Evolutionary conservation across 2,329 filamentous ascomycete species (phyloP).

Genomic region (Calonectria montana): DNA sequence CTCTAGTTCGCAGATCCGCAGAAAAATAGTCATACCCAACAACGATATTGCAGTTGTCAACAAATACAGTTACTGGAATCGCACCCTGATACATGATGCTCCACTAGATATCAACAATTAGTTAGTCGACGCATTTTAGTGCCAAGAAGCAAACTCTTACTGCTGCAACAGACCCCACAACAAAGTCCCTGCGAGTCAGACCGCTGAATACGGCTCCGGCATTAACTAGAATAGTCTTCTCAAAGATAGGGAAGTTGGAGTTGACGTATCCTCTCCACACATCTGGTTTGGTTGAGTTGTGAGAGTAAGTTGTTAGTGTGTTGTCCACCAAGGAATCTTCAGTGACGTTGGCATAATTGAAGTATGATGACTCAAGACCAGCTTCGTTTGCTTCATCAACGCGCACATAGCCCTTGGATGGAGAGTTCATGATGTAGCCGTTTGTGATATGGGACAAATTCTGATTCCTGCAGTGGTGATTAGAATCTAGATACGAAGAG

Average conservation of each 20-base stretch:
- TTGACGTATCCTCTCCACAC: constrained; percentile 51
- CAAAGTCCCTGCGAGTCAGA: constrained; percentile 35
- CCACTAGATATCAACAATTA: constrained; percentile 43
- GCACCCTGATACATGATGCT: constrained; percentile 49
- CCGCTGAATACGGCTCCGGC: constrained; percentile 41
- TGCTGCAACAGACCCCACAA: constrained; percentile 34
- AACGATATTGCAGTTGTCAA: constrained; percentile 46
- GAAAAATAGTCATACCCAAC: constrained; percentile 53
- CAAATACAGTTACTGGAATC: constrained; percentile 50
- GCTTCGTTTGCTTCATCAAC: constrained; percentile 47
- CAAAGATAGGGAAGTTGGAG: constrained; percentile 51
- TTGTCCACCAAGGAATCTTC: constrained; percentile 50
- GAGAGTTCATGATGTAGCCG: constrained; percentile 51
- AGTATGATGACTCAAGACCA: constrained; percentile 44
- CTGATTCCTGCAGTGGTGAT: constrained; percentile 42
- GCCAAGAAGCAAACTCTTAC: constrained; percentile 31
- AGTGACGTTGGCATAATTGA: constrained; percentile 51
- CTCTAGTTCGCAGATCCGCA: constrained; percentile 40
- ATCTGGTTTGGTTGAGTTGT: constrained; percentile 25
- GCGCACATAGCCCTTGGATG: constrained; percentile 42
- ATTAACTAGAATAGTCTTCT: constrained; percentile 41
- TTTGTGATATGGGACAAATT: constrained; percentile 53
- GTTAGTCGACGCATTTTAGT: not conserved
- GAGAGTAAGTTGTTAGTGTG: constrained; percentile 43
- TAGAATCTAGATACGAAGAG: not conserved